Conservation (phyloP, 352 stramenopile genomes). For the Globisporangium spinosum region DNA sequence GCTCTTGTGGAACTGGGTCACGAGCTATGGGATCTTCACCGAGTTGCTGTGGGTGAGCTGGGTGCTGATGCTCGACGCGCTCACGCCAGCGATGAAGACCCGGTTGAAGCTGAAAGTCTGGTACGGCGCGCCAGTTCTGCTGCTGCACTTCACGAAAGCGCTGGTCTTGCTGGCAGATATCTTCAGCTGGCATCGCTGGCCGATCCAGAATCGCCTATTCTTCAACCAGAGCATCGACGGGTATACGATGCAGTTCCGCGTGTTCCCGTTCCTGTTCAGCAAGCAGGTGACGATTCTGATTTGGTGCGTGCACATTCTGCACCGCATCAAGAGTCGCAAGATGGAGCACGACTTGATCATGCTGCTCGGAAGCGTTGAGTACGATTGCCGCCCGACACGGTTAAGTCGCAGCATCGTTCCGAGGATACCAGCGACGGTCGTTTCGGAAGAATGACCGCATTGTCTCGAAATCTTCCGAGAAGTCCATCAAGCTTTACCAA, state of each 20-base stretch:
- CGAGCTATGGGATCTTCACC: neutral
- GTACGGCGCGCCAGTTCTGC: neutral
- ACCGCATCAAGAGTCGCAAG: neutral
- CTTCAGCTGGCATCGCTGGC: neutral
- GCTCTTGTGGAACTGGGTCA: neutral
- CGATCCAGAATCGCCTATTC: slow-evolving; percentile 1
- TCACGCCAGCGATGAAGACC: neutral
- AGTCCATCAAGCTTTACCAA: too few relatives aligned
- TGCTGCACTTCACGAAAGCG: neutral
- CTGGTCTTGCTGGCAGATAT: neutral
- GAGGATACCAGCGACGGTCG: neutral
- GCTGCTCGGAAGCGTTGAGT: slow-evolving; percentile 14
- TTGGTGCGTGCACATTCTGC: slow-evolving; percentile 10
- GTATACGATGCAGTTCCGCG: neutral
- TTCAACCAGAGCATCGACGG: neutral
- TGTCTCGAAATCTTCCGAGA: too few relatives aligned
- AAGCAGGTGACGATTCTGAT: neutral
- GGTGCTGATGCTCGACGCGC: slow-evolving; percentile 7
- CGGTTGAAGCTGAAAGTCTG: neutral
- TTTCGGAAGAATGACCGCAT: too few relatives aligned
- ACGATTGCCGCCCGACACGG: neutral
- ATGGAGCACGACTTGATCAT: slow-evolving; percentile 5
- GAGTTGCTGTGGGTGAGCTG: slow-evolving; percentile 7
- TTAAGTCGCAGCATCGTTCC: neutral
- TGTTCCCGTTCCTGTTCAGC: slow-evolving; percentile 14